phyloP scores from a whole-genome alignment of 495 filamentous ascomycete species.

The Poronia punctata region DNA sequence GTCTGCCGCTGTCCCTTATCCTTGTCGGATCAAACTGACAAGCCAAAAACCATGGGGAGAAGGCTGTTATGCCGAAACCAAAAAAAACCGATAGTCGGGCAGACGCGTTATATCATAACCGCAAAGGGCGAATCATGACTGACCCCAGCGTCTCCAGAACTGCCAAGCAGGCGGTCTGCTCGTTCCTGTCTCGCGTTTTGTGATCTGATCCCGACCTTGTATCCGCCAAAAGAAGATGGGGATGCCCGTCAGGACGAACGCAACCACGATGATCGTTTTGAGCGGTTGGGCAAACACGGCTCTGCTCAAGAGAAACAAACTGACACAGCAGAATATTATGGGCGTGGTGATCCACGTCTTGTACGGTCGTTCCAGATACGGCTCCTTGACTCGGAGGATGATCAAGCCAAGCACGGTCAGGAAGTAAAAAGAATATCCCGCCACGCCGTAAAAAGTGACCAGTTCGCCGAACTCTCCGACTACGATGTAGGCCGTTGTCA shows the following conservation, averaged over 20 bases:
- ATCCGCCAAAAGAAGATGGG: constrained; percentile 87
- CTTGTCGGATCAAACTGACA: too few species aligned
- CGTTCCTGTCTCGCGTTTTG: constrained; percentile 27
- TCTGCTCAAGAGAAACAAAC: constrained; percentile 79
- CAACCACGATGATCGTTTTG: constrained; percentile 79
- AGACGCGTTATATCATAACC: too few species aligned
- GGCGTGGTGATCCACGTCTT: constrained; percentile 93
- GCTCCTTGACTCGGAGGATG: constrained; percentile 81
- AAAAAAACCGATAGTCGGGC: too few species aligned
- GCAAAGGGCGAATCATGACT: too few species aligned
- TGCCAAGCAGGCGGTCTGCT: constrained; percentile 30
- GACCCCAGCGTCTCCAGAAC: constrained; percentile 35
- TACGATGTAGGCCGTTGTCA: constrained; percentile 70
- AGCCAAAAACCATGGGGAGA: too few species aligned
- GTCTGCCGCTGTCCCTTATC: too few species aligned
- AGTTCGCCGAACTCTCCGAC: constrained; percentile 89
- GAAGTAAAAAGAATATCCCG: constrained; percentile 96
- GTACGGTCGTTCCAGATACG: constrained; percentile 81
- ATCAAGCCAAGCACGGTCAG: constrained; percentile 89
- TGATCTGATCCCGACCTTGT: constrained; percentile 42
- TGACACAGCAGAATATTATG: constrained; percentile 97
- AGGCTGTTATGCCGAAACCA: too few species aligned
- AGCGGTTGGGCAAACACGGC: constrained; percentile 85
- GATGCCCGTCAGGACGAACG: constrained; percentile 74
- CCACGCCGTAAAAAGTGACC: constrained; percentile 93